Conservation (phyloP, 345 rosid species). For the Isatis tinctoria region DNA sequence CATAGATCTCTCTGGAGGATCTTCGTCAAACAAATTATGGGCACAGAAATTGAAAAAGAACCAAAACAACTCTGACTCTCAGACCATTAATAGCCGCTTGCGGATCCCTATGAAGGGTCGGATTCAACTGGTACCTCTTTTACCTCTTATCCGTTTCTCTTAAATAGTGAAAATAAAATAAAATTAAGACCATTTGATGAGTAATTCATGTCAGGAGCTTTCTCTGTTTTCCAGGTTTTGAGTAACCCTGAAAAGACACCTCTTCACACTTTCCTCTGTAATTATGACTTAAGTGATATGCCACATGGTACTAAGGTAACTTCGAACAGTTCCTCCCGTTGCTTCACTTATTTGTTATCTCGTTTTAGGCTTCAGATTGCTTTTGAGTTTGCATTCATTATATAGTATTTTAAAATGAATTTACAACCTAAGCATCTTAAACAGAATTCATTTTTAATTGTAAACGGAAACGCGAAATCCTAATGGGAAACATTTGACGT, state of each 20-base stretch:
- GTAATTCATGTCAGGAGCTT: not conserved
- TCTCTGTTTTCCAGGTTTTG: conserved; percentile 48
- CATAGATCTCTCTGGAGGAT: conserved; percentile 60
- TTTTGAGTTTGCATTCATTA: not conserved
- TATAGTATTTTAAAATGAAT: too few relatives aligned
- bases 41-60: conserved; percentile 47
- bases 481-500: too few relatives aligned
- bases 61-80: conserved; percentile 52
- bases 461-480: too few relatives aligned
- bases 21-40: conserved; percentile 42
- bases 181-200: not conserved
- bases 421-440: too few relatives aligned
- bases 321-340: not conserved
- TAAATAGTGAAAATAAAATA: not conserved
- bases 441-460: too few relatives aligned
- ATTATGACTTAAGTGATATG: conserved; percentile 90
- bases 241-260: conserved; percentile 98
- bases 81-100: conserved; percentile 47
- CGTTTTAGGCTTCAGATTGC: too few relatives aligned
- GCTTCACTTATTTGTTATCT: not conserved
- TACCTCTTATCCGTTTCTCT: not conserved
- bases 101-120: conserved; percentile 90
- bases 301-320: conserved; percentile 56
- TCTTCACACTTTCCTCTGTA: conserved; percentile 83
- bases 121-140: conserved; percentile 64